Percentiles rank a stretch among this genome's conserved stretches.
These are phyloP conservation scores for Boletus rubescentipes DNA, from an alignment of 768 basidiomycete genomes.

Conservation along the genomic window DNA sequence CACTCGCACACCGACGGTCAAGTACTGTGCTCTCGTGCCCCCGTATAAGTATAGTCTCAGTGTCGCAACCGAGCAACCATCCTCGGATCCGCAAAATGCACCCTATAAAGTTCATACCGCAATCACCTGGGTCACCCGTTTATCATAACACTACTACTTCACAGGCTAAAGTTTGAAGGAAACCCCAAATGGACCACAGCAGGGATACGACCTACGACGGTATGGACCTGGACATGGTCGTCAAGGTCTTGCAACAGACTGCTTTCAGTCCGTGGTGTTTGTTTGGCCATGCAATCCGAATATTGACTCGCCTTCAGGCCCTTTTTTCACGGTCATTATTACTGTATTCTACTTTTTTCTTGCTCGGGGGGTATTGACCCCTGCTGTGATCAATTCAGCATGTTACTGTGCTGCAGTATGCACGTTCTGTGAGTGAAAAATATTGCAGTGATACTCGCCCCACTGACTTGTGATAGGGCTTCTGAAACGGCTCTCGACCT, in stretches of 20 bases:
- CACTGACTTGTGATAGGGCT: constrained; percentile 47
- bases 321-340: constrained; percentile 80
- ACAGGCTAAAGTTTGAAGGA: background rate
- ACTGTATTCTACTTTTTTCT: constrained; percentile 79
- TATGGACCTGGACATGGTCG: constrained; percentile 72
- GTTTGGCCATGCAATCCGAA: background rate
- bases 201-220: constrained; percentile 60
- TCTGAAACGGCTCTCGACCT: constrained; percentile 63
- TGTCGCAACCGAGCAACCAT: too few species aligned
- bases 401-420: constrained; percentile 61
- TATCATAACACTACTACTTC: background rate
- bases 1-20: too few species aligned
- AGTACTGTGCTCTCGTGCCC: too few species aligned
- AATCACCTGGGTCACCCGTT: too few species aligned
- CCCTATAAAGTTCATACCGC: too few species aligned
- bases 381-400: constrained; percentile 49
- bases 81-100: too few species aligned
- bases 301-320: constrained; percentile 47
- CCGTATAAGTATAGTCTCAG: too few species aligned
- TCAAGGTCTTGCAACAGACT: constrained; percentile 78
- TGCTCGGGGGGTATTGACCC: constrained; percentile 51
- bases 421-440: constrained; percentile 61
- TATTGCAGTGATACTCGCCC: background rate
- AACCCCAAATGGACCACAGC: constrained; percentile 10
- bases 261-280: constrained; percentile 62